phyloP scores from a whole-genome alignment of 1,139 yeast species.

The Sugiyamaella neomexicana region DNA sequence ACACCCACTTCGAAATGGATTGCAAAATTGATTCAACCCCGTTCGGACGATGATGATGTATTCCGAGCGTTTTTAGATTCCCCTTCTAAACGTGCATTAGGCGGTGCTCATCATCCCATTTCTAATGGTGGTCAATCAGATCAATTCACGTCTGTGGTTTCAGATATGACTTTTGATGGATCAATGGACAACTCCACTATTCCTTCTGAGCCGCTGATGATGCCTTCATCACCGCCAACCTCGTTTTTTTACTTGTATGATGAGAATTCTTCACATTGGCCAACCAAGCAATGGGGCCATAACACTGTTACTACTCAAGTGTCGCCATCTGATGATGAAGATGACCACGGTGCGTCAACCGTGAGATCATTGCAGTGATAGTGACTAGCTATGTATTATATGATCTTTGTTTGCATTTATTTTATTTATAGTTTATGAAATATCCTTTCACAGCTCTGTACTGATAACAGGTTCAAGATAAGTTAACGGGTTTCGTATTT shows the following conservation, averaged over 20 bases:
- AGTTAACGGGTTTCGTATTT: too few species aligned
- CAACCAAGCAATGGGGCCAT: conserved; percentile 15
- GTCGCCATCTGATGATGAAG: conserved; percentile 14
- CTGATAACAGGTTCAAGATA: too few species aligned
- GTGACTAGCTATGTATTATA: conserved; percentile 1
- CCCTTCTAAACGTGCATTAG: conserved; percentile 28
- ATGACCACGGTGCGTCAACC: neutral
- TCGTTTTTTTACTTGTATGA: conserved; percentile 29
- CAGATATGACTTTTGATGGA: conserved; percentile 20
- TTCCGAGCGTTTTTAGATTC: conserved; percentile 37
- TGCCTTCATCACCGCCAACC: conserved; percentile 29
- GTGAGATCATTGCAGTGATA: conserved; percentile 9
- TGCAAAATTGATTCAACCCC: conserved; percentile 31
- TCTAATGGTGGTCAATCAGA: conserved; percentile 13
- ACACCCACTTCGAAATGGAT: conserved; percentile 35
- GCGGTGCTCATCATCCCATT: conserved; percentile 14
- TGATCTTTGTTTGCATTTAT: conserved; percentile 3
- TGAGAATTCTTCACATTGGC: conserved; percentile 18
- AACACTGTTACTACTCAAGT: conserved; percentile 5
- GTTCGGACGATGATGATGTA: conserved; percentile 31
- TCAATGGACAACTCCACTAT: conserved; percentile 17
- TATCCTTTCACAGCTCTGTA: too few species aligned
- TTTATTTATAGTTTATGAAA: conserved; percentile 2
- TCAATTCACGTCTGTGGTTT: conserved; percentile 17
- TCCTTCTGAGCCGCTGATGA: conserved; percentile 24